Evolutionary conservation across 2,329 filamentous ascomycete genomes (phyloP).

Genomic region (Neonectria neomacrospora): DNA sequence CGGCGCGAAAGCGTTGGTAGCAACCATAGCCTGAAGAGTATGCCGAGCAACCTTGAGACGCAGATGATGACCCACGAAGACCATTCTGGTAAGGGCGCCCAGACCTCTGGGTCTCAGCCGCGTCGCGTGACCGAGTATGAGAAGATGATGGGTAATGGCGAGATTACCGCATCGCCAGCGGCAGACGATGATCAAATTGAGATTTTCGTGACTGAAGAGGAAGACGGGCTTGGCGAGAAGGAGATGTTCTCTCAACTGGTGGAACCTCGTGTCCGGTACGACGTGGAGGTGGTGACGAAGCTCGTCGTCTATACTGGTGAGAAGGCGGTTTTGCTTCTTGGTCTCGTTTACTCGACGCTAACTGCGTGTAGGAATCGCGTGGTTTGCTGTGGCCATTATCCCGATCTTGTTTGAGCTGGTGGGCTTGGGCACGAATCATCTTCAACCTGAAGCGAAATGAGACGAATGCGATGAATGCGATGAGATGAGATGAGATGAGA

Average conservation of each 20-base stretch:
- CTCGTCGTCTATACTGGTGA: conserved; percentile 91
- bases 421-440: conserved; percentile 59
- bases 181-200: conserved; percentile 49
- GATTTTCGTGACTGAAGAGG: conserved; percentile 50
- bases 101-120: conserved; percentile 59
- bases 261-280: conserved; percentile 90
- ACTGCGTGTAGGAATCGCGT: conserved; percentile 74
- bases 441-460: conserved; percentile 44
- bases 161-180: conserved; percentile 52
- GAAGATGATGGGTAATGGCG: conserved; percentile 77
- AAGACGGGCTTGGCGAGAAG: conserved; percentile 70
- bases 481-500: conserved; percentile 31
- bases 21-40: conserved; percentile 60
- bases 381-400: conserved; percentile 80
- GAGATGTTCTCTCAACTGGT: conserved; percentile 88
- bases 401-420: conserved; percentile 77
- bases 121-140: conserved; percentile 72
- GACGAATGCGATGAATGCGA: conserved; percentile 31
- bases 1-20: conserved; percentile 66
- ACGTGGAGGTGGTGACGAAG: conserved; percentile 99
- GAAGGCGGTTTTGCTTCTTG: conserved; percentile 42
- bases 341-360: conserved; percentile 7
- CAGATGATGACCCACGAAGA: conserved; percentile 52
- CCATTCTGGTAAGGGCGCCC: conserved; percentile 52
- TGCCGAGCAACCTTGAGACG: conserved; percentile 57